Evolutionary conservation across 371 early-diverging fungal species (phyloP).

Genomic region (Coemansia sp.): DNA sequence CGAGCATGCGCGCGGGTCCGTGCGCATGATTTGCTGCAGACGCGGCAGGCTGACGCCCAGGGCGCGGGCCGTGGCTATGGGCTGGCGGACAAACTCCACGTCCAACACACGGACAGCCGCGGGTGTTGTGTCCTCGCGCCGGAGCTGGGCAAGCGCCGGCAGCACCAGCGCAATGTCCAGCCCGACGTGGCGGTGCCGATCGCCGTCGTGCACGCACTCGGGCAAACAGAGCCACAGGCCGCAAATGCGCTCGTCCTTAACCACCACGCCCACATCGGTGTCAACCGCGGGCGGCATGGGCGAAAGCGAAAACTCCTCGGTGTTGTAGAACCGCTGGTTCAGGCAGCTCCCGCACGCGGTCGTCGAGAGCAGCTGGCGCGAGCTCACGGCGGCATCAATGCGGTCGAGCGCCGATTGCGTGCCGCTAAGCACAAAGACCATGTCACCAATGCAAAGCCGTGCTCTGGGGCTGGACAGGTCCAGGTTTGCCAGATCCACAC

Average conservation of each 20-base stretch:
- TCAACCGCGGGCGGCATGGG: not conserved
- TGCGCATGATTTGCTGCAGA: slow-evolving; percentile 1
- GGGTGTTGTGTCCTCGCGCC: not conserved
- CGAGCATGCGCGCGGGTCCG: not conserved
- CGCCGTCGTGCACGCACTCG: not conserved
- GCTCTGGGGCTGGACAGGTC: not conserved
- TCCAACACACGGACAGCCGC: slow-evolving; percentile 18
- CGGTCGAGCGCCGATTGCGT: not conserved
- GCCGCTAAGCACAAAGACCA: slow-evolving; percentile 9
- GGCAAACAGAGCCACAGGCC: slow-evolving; percentile 26
- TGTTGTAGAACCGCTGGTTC: slow-evolving; percentile 21
- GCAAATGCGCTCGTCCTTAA: not conserved
- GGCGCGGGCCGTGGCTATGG: slow-evolving; percentile 14
- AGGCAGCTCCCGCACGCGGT: slow-evolving; percentile 13
- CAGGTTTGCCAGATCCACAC: no score
- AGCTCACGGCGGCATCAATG: slow-evolving; percentile 8
- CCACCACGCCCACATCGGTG: slow-evolving; percentile 16
- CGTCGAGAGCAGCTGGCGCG: slow-evolving; percentile 10
- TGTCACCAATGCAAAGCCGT: slow-evolving; percentile 11
- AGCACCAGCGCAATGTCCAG: slow-evolving; percentile 18
- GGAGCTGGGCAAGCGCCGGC: slow-evolving; percentile 16
- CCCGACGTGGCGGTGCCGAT: not conserved
- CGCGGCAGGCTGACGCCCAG: slow-evolving; percentile 16
- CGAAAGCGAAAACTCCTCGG: slow-evolving; percentile 15
- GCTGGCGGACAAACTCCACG: slow-evolving; percentile 14